Conservation (phyloP, 371 early-diverging fungal genomes). For the Mucor plumbeus region DNA sequence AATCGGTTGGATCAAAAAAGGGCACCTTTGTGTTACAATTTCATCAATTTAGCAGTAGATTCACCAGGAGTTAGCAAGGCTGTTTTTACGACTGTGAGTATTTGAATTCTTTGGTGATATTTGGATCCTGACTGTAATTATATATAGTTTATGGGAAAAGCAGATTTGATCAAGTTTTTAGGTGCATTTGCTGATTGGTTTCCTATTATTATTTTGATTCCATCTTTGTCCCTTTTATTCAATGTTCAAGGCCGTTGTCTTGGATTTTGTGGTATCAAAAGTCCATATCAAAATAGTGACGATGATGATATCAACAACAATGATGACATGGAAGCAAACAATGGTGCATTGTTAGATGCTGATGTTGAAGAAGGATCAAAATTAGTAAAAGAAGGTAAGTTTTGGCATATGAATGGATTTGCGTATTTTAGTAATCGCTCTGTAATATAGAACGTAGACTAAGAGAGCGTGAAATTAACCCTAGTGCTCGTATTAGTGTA, state of each 20-base stretch:
- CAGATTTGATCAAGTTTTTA: slow-evolving; percentile 88
- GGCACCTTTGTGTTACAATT: slow-evolving; percentile 95
- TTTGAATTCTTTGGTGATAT: background rate
- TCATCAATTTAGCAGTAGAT: slow-evolving; percentile 69
- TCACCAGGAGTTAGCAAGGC: slow-evolving; percentile 48
- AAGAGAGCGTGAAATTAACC: slow-evolving; percentile 38
- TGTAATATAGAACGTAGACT: slow-evolving; percentile 32
- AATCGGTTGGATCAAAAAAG: slow-evolving; percentile 25
- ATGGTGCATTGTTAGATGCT: slow-evolving; percentile 35
- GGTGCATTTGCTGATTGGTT: slow-evolving; percentile 91
- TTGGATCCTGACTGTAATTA: background rate
- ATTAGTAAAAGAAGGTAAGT: slow-evolving; percentile 47
- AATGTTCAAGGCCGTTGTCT: slow-evolving; percentile 82
- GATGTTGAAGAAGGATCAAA: slow-evolving; percentile 56
- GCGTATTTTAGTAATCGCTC: too few relatives aligned
- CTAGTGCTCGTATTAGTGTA: slow-evolving; percentile 22
- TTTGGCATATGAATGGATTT: background rate
- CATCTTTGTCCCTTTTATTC: slow-evolving; percentile 74
- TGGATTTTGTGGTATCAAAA: slow-evolving; percentile 67
- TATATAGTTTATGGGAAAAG: slow-evolving; percentile 78
- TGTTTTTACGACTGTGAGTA: slow-evolving; percentile 51
- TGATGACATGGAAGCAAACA: slow-evolving; percentile 42
- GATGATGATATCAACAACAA: slow-evolving; percentile 42
- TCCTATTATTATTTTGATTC: slow-evolving; percentile 82
- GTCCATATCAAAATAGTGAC: slow-evolving; percentile 62